Evolutionary conservation across 202 grass and related monocot species (phyloP), one percentile per base, ranked within the genome.

Genomic region (Schoenoplectus triqueter): DNA sequence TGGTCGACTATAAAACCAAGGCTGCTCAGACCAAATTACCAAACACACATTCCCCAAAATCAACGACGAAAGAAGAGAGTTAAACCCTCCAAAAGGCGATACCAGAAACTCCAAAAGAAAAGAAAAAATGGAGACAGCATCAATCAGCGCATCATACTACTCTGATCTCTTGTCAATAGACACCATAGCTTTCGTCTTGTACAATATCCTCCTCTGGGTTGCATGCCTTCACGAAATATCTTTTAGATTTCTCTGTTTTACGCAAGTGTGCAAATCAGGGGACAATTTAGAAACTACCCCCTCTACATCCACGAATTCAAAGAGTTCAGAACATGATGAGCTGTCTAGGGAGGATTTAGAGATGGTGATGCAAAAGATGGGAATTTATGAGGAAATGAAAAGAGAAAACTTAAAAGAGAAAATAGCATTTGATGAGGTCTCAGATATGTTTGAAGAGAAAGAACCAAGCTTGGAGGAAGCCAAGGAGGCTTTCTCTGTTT

Each of bases 361-460:
- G 62, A 87, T 87, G 6, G 86, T 82, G 22, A 40, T 97, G 88
- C 89, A 93, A 87, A 90, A 90, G 81, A 87, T 84, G 45, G 71
- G 22, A 0, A 69, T 85, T 18, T 22, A 48, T 41, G n/a, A 54
- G 0, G 69, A 14, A 47, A 44, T 2, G 2, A 64, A 62, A 82
- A 75, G 7, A 64, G 86, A 83, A 31, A 69, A 83, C 18, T 31
- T 54, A 13, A 46, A 78, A 22, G 86, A 65, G 39, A n/a, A 82
- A 0, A 86, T 97, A 44, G 85, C 56, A 72, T 88, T 87, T 64
- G 90, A 94, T 5, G 94, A 97, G 39, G 88, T 92, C 0, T 86
- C 76, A 0, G 76, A 84, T 61, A 90, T 94, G 69, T 97, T 97
- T 82, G 89, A 97, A 45, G 90, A 94, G 80, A 92, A 94, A 64